A percentile compares a stretch with the other conserved stretches of the same genome.
Conservation (phyloP, 805 yeast genomes). For the Danielozyma ontarioensis region DNA sequence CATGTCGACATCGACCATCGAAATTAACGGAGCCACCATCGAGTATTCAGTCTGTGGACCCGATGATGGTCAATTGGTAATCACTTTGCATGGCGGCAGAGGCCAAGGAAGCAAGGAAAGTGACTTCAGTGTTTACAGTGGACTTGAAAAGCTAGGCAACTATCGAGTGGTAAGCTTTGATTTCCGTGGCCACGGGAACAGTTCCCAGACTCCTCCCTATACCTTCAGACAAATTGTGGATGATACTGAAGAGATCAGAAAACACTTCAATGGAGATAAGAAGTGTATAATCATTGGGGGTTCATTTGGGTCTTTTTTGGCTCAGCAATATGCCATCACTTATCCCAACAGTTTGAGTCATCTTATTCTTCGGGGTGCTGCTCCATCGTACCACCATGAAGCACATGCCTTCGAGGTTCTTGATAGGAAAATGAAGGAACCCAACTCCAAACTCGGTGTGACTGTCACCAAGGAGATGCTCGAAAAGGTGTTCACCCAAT, state of each 20-base stretch:
- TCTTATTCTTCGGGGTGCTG: constrained; percentile 15
- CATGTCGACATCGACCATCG: no score
- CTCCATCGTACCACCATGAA: constrained; percentile 17
- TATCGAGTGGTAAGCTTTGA: constrained; percentile 16
- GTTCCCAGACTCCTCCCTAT: constrained; percentile 14
- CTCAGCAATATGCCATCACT: constrained; percentile 17
- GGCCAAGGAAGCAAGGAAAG: constrained; percentile 15
- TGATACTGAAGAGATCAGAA: constrained; percentile 13
- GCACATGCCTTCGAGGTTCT: constrained; percentile 9
- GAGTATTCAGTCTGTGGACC: background rate
- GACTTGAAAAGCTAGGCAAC: constrained; percentile 7
- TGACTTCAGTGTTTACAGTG: constrained; percentile 13
- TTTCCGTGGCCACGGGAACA: constrained; percentile 15
- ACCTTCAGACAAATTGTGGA: constrained; percentile 15
- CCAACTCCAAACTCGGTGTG: constrained; percentile 7
- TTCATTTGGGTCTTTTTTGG: constrained; percentile 18
- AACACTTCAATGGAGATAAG: constrained; percentile 6
- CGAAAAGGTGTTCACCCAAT: constrained; percentile 13
- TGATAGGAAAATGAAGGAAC: background rate
- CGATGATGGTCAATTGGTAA: constrained; percentile 8
- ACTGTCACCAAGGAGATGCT: constrained; percentile 15
- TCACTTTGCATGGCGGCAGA: constrained; percentile 18
- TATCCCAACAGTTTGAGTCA: constrained; percentile 9
- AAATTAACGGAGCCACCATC: background rate
- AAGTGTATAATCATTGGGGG: constrained; percentile 15